Percentiles rank a stretch among this genome's conserved stretches.
Conservation (phyloP, 768 basidiomycete species). For the Agaricus sinodeliciosus region DNA sequence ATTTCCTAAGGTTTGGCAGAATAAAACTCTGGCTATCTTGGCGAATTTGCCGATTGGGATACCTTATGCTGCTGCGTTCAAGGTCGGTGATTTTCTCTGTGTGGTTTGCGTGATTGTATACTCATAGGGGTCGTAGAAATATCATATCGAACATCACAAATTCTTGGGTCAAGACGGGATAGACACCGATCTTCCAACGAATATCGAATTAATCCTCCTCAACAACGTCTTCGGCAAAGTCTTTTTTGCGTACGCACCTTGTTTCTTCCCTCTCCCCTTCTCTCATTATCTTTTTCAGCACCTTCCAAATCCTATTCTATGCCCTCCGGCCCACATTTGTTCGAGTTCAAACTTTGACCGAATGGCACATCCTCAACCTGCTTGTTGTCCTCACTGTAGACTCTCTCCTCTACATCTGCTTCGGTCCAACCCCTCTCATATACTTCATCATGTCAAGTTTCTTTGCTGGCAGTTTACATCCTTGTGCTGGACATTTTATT, state of each 20-base stretch:
- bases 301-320: slow-evolving; percentile 98
- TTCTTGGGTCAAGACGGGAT: slow-evolving; percentile 92
- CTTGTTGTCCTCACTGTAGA: slow-evolving; percentile 65
- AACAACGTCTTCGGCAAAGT: slow-evolving; percentile 98
- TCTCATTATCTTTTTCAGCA: slow-evolving; percentile 37
- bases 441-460: slow-evolving; percentile 89
- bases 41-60: slow-evolving; percentile 93
- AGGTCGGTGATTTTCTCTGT: slow-evolving; percentile 38
- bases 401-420: slow-evolving; percentile 46
- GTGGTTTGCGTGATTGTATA: background rate
- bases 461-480: slow-evolving; percentile 95
- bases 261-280: slow-evolving; percentile 17
- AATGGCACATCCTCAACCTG: slow-evolving; percentile 84
- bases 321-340: slow-evolving; percentile 94
- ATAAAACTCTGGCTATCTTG: slow-evolving; percentile 84
- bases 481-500: slow-evolving; percentile 96
- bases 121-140: slow-evolving; percentile 43
- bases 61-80: slow-evolving; percentile 94
- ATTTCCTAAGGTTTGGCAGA: slow-evolving; percentile 73
- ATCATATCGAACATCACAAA: slow-evolving; percentile 97
- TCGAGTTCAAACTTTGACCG: slow-evolving; percentile 70
- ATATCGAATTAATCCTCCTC: slow-evolving; percentile 74
- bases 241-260: slow-evolving; percentile 79
- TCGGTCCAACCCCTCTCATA: slow-evolving; percentile 46
- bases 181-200: slow-evolving; percentile 92